Evolutionary conservation across 208 protist species (phyloP), one percentile per base, ranked within the genome.

Genomic region (Porcisia hertigi): DNA sequence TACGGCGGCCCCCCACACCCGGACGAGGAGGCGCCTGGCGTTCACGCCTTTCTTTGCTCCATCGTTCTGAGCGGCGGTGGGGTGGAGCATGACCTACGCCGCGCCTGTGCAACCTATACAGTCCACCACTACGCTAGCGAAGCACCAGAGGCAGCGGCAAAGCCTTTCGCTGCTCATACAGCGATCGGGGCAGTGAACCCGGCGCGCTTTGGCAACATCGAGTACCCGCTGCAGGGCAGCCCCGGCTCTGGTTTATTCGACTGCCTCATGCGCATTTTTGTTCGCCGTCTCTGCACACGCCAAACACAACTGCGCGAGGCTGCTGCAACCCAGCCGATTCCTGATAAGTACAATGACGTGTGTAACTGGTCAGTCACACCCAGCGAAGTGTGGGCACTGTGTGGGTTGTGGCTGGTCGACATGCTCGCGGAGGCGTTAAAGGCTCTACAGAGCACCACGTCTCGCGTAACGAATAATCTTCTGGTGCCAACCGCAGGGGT

Each of bases 11-110:
- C 54, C 6, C 55, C 79, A 52, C 45, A 66, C 67, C 45, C 69
- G 9, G 75, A 86, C 54, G 79, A 84, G 20, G 71, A 74, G 49
- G 36, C 53, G 11, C 71, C 73, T 25, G 11, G 52, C 1, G 78
- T 83, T 47, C 78, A 65, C 59, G 86, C 82, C 66, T 92, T 92
- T 72, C 69, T 92, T 70, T 75, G 82, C 63, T 81, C 81, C 8
- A 23, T 97, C 14, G 93, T 98, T 25, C 80, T 94, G 59, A 92
- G 90, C 71, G 95, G 93, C 20, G 95, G 95, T 39, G 95, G 88
- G 12, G 86, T 96, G 64, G 95, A 98, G 82, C 90, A 95, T 71
- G 95, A 98, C 67, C 80, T 98, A 66, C 88, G 92, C 43, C 90
- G 90, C 25, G 84, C 90, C 2, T 95, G 94, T 77, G 79, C 83